phyloP scores from a whole-genome alignment of 2,329 filamentous ascomycete genomes.

The Fusarium sp. region DNA sequence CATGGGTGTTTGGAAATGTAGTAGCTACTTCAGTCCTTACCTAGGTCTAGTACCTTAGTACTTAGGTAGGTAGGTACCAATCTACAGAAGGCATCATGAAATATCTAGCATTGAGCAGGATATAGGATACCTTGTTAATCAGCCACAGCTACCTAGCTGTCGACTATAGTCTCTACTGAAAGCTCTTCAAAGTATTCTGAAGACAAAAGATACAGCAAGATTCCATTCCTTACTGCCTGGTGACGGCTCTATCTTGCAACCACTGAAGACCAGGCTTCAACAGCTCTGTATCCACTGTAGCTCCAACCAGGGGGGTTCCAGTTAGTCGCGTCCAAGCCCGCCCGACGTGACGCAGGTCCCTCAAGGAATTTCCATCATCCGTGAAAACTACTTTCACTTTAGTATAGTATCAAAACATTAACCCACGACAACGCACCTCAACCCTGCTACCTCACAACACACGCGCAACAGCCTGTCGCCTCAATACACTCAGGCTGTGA shows the following conservation, averaged over 20 bases:
- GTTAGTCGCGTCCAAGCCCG: constrained; percentile 49
- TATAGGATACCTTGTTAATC: not conserved
- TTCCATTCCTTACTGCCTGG: too few relatives aligned
- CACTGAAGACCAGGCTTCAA: constrained; percentile 19
- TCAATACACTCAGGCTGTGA: constrained; percentile 18
- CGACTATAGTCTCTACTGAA: not conserved
- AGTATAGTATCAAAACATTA: constrained; percentile 35
- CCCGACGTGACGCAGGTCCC: constrained; percentile 55
- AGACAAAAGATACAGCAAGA: not conserved
- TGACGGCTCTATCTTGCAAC: not conserved
- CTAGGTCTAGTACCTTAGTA: too few relatives aligned
- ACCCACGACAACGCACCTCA: constrained; percentile 23
- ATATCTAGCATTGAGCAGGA: not conserved
- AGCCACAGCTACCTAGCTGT: not conserved
- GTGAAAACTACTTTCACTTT: constrained; percentile 44
- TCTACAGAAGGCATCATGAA: not conserved
- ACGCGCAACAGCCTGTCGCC: constrained; percentile 33
- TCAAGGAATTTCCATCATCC: constrained; percentile 48
- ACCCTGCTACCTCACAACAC: constrained; percentile 28
- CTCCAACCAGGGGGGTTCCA: constrained; percentile 31
- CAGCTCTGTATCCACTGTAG: constrained; percentile 34
- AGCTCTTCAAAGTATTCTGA: not conserved
- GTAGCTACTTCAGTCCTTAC: not conserved
- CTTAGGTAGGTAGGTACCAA: too few relatives aligned
- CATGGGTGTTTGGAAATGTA: not conserved